Evolutionary conservation across 2,329 filamentous ascomycete species (phyloP), one percentile per base, ranked within the genome.

Genomic region (Metarhizium anisopliae): DNA sequence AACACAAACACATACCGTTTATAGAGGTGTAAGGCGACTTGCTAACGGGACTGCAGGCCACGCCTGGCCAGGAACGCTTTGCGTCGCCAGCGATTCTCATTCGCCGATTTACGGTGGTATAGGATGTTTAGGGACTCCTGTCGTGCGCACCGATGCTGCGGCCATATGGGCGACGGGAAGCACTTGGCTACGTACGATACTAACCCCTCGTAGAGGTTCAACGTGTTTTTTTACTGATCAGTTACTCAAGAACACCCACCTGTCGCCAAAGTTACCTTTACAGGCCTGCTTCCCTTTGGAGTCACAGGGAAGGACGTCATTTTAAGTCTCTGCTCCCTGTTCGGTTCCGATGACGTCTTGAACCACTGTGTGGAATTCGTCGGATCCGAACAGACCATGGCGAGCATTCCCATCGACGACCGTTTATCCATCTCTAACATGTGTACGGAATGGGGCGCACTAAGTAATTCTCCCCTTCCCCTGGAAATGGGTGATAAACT

Each of bases 271-370:
- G 83, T 95, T 35, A 90, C 81, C 0, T 77, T 96, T 14, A 87
- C 79, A 0, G 90, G 90, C 10, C 72, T 81, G 1, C 73, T 95
- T 16, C 90, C 89, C 0, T 73, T 75, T 2, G 91, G 91, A 38
- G 90, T 95, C 2, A 90, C 47, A 20, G 93, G 91, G 35, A 97
- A 99, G 71, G 94, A 97, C 69, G 88, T 96, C 13, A 97, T 97
- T 61, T 82, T 96, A 30, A 89, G 90, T 0, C 79, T 97, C 1
- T 95, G 90, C 62, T 89, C 88, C 1, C 73, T 96, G 0, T 95
- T 25, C 25, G 25, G 25, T 97, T 75, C 83, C 87, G 54, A 87
- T 90, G 90, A 96, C 49, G 93, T 96, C 0, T 78, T 96, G 14
- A 97, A 97, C 72, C 90, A 96, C 67, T 84, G 84, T 5, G 85